Base-by-base conservation (phyloP, 2,329 filamentous ascomycete species). In the Epichloe baconii region DNA sequence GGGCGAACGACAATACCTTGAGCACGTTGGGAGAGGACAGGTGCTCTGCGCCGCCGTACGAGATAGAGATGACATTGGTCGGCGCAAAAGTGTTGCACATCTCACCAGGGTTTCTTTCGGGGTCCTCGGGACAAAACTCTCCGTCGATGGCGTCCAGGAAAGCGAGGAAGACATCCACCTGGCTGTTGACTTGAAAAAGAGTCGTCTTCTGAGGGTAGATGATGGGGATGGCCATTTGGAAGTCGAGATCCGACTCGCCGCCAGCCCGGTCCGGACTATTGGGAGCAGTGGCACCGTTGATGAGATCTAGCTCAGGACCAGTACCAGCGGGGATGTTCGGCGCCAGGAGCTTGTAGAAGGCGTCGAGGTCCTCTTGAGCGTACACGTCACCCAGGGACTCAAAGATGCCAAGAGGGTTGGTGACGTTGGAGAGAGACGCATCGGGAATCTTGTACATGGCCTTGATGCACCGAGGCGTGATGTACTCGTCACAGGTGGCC, bases 381-480 rank as follows among this genome's bases (percentile, higher is more conserved):
- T 77, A 80, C 44, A 72, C 70, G 55, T 80, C 71, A 26, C 68
- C 68, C 11, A 66, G 70, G 50, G 73, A 73, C 56, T 79, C 75
- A 38, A 77, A 75, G 43, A 80, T 71, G 38, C 74, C 76, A 44
- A 74, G 70, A 23, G 66, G 70, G 59, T 79, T 78, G 54, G 65
- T 61, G 6, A n/a, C 10, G 64, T 60, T 53, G 35, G 53, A 49
- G 7, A 62, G 62, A 3, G 59, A 63, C 14, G 68, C 69, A 14
- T 66, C 57, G 15, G 75, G 69, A 47, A 72, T 69, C 3, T 65
- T 59, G 57, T 74, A 77, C 19, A 77, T 63, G 5, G 74, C 70
- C 43, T 70, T 69, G 48, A 80, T 68, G 57, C 79, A 83, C 42
- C 71, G 70, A 0, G 78, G 76, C 0, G 77, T 81, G 55, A 82